phyloP scores from a whole-genome alignment of 1,284 basidiomycete species.

The Gomphus sp. region DNA sequence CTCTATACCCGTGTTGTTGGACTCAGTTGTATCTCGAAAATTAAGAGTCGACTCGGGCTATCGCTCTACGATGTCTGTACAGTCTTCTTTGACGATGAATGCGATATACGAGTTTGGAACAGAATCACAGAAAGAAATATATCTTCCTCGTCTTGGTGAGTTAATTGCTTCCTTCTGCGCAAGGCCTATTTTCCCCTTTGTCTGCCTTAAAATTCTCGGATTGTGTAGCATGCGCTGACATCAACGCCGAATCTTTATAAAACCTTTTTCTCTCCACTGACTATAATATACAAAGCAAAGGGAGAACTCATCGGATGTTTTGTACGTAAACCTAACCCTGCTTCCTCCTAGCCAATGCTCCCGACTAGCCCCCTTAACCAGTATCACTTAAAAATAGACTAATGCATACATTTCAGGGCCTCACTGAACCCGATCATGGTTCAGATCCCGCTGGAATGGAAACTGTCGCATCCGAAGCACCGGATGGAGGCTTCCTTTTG shows the following conservation, averaged over 20 bases:
- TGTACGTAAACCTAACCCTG: conserved; percentile 34
- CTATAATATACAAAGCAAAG: conserved; percentile 40
- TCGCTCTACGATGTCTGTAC: conserved; percentile 91
- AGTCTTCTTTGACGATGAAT: conserved; percentile 97
- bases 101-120: conserved; percentile 91
- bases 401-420: conserved; percentile 43
- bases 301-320: conserved; percentile 92
- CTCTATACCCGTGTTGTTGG: not conserved
- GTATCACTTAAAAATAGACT: not conserved
- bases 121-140: conserved; percentile 87
- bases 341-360: not conserved
- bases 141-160: conserved; percentile 74
- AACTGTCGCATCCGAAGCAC: conserved; percentile 75
- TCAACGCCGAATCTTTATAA: not conserved
- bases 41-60: conserved; percentile 90
- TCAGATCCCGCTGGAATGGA: conserved; percentile 94
- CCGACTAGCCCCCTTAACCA: not conserved
- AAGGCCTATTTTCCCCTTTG: not conserved
- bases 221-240: not conserved
- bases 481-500: conserved; percentile 75
- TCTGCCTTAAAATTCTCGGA: not conserved
- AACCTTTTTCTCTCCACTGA: not conserved
- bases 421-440: conserved; percentile 96
- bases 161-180: not conserved
- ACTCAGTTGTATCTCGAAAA: not conserved